A percentile compares a stretch with the other conserved stretches of the same genome.
phyloP scores from a whole-genome alignment of 768 basidiomycete species.

The Cyathus striatus region DNA sequence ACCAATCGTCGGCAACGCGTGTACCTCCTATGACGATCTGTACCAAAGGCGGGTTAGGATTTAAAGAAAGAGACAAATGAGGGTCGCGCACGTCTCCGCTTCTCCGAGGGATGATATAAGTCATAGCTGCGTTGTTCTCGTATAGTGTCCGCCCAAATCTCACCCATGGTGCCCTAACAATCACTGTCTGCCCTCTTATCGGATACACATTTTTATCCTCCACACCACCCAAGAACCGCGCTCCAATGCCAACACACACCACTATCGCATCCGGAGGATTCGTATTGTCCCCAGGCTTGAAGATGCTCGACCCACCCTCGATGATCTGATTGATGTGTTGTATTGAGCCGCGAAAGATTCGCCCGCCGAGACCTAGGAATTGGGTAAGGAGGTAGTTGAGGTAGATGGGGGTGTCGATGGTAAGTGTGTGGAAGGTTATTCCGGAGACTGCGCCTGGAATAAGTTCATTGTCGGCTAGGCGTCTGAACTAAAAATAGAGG shows the following conservation, averaged over 20 bases:
- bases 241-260: constrained; percentile 70
- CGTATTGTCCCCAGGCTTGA: constrained; percentile 14
- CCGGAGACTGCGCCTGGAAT: constrained; percentile 35
- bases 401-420: constrained; percentile 68
- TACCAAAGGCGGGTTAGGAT: no score
- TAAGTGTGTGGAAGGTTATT: constrained; percentile 58
- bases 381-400: constrained; percentile 64
- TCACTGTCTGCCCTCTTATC: constrained; percentile 79
- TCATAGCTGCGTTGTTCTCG: constrained; percentile 30
- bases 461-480: constrained; percentile 26
- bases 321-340: constrained; percentile 69
- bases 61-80: no score
- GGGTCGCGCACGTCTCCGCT: constrained; percentile 46
- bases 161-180: constrained; percentile 67
- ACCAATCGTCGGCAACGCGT: constrained; percentile 55
- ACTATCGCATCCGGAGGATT: constrained; percentile 50
- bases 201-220: constrained; percentile 74
- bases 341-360: constrained; percentile 49
- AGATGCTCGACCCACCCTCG: constrained; percentile 47
- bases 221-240: constrained; percentile 72
- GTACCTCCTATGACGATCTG: constrained; percentile 61
- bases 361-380: constrained; percentile 63
- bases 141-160: constrained; percentile 48
- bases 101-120: constrained; percentile 62
- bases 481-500: constrained; percentile 32